Evolutionary conservation across 1,139 yeast species (phyloP).

Genomic region (Dujonia santamariae): DNA sequence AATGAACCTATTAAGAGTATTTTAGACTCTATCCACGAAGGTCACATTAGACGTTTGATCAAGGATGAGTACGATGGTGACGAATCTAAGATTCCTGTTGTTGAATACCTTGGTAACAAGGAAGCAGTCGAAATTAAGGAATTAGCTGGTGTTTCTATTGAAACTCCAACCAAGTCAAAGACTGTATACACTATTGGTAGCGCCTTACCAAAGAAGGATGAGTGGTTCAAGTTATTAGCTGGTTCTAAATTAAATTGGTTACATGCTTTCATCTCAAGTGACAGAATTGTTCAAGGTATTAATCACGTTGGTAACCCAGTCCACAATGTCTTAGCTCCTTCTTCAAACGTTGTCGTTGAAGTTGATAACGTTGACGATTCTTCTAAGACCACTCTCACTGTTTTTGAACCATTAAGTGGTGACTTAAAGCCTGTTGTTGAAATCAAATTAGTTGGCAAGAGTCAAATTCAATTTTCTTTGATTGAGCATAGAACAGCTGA

Average conservation of each 20-base stretch:
- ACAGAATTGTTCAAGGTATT: conserved; percentile 80
- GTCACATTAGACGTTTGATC: conserved; percentile 72
- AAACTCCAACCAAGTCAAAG: conserved; percentile 27
- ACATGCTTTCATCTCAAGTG: conserved; percentile 79
- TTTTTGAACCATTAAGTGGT: conserved; percentile 73
- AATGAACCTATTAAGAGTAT: conserved; percentile 92
- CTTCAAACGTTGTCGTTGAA: conserved; percentile 61
- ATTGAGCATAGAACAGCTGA: conserved; percentile 90
- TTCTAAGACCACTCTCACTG: conserved; percentile 57
- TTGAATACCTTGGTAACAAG: conserved; percentile 84
- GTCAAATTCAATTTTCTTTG: conserved; percentile 63
- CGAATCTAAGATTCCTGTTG: conserved; percentile 70
- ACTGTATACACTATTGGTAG: conserved; percentile 41
- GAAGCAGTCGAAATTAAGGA: conserved; percentile 28
- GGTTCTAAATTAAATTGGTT: conserved; percentile 85
- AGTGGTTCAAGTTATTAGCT: conserved; percentile 81
- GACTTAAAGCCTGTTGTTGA: conserved; percentile 67
- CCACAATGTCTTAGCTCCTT: conserved; percentile 76
- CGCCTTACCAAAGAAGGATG: conserved; percentile 43
- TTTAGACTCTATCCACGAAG: conserved; percentile 84
- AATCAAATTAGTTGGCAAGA: conserved; percentile 46
- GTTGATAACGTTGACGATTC: conserved; percentile 50
- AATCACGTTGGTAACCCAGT: conserved; percentile 78
- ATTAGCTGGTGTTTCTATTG: conserved; percentile 33
- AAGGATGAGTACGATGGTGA: conserved; percentile 72